Evolutionary conservation across 2,329 filamentous ascomycete genomes (phyloP), one percentile per base, ranked within the genome.

Genomic region (Xylaria sp.): DNA sequence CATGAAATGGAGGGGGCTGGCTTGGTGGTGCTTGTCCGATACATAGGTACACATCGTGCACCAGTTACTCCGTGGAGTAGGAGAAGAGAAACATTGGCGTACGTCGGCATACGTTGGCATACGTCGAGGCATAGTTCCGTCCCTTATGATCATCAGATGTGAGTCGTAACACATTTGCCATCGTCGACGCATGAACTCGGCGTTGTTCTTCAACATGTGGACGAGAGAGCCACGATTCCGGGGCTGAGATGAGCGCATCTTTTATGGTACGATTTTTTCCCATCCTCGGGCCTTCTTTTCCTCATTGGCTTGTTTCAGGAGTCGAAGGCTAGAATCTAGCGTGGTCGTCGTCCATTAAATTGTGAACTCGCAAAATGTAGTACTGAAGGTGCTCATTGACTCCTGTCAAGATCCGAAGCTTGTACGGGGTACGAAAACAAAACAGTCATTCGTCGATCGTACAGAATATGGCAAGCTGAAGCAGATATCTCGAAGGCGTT

Each of bases 261-360:
- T 16, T 46, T 46, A 46, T 46, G 42, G 13, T 46, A n/a, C 5
- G 5, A 46, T 46, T 11, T n/a, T 11, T 46, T n/a, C 42, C 13
- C 42, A n/a, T 19, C 35, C 44, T 55, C 48, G 60, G 58, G 52
- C 37, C 37, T 58, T 42, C 37, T 42, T 9, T 55, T 13, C n/a
- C 50, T 52, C 6, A 57, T 44, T 55, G 16, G 55, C 52, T 42
- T 13, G 42, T 46, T 46, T 46, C 42, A 46, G 3, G 42, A 13
- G 42, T 37, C 4, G 9, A 46, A 51, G 50, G 52, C 59, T 16
- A 39, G 49, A n/a, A n/a, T 23, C 37, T 55, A 39, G 39, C 30
- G 42, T 59, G 51, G 53, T 48, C n/a, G 44, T 54, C 54, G 60
- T 48, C 42, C 44, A 42, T 50, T 55, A 30, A 2, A 18, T 3